phyloP scores from a whole-genome alignment of 352 stramenopile species.

The Phytophthora capsici region DNA sequence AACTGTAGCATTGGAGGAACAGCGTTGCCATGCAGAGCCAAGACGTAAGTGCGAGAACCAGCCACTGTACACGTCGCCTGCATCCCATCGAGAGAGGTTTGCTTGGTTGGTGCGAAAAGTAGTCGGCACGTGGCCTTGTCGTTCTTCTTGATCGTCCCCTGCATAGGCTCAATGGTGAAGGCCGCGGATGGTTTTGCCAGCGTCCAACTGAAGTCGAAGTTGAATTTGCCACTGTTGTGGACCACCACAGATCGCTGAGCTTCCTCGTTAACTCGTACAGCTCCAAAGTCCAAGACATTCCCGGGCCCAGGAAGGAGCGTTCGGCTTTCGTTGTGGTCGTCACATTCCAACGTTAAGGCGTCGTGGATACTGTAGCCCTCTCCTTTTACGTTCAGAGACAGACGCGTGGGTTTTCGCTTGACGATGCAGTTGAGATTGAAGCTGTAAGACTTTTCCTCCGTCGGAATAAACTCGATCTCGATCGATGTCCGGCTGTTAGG shows the following conservation, averaged over 20 bases:
- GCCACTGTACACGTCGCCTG: conserved; percentile 87
- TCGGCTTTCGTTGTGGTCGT: conserved; percentile 51
- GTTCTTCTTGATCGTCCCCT: conserved; percentile 90
- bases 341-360: conserved; percentile 49
- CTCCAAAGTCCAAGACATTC: conserved; percentile 88
- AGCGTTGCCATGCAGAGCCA: conserved; percentile 76
- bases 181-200: conserved; percentile 45
- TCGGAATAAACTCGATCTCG: conserved; percentile 91
- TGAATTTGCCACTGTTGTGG: conserved; percentile 94
- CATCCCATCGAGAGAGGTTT: conserved; percentile 74
- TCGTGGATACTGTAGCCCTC: conserved; percentile 95
- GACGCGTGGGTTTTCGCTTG: conserved; percentile 91
- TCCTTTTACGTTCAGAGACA: conserved; percentile 95
- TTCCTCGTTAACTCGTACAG: conserved; percentile 87
- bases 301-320: conserved; percentile 30
- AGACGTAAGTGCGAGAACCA: conserved; percentile 82
- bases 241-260: conserved; percentile 75
- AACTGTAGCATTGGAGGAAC: conserved; percentile 90
- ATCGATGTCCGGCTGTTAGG: conserved; percentile 84
- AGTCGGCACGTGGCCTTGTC: conserved; percentile 82
- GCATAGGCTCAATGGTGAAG: conserved; percentile 69
- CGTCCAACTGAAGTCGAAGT: conserved; percentile 94
- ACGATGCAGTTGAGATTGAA: conserved; percentile 94
- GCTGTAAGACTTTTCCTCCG: conserved; percentile 93
- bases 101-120: conserved; percentile 77